Evolutionary conservation across 306 rosid genomes (phyloP).

Genomic region (Hippophae tibetana): DNA sequence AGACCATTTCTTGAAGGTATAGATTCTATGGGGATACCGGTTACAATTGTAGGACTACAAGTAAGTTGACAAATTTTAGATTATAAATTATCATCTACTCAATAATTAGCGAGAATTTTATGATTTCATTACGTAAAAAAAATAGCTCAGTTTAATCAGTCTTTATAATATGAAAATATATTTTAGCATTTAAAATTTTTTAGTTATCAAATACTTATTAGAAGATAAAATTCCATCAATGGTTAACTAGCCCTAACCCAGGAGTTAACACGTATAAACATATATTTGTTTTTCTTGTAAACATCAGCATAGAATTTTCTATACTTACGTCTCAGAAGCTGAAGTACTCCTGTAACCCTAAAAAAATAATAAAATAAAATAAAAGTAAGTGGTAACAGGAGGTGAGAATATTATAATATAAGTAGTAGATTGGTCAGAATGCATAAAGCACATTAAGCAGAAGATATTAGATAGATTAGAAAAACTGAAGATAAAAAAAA

Average conservation of each 20-base stretch:
- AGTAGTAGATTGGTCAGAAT: slow-evolving; percentile 5
- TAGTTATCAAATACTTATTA: neutral
- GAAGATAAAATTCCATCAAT: neutral
- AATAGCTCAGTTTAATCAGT: neutral
- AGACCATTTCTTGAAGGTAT: no score
- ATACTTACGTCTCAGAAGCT: slow-evolving; percentile 86
- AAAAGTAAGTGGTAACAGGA: slow-evolving; percentile 5
- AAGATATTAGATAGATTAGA: neutral
- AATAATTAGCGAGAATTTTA: no score
- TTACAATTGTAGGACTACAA: no score
- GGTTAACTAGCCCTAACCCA: no score
- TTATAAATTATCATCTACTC: no score
- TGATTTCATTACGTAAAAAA: no score
- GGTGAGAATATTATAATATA: neutral
- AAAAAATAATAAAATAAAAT: slow-evolving; percentile 20
- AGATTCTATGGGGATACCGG: no score
- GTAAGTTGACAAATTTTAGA: no score
- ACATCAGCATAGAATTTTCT: neutral
- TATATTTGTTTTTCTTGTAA: neutral
- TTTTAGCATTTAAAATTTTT: neutral
- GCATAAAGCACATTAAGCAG: neutral
- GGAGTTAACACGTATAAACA: neutral
- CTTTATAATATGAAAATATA: neutral
- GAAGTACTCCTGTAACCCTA: slow-evolving; percentile 88
- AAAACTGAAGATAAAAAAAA: neutral